Base-by-base conservation (phyloP, 1,284 basidiomycete genomes). In the Trametes hirsuta region DNA sequence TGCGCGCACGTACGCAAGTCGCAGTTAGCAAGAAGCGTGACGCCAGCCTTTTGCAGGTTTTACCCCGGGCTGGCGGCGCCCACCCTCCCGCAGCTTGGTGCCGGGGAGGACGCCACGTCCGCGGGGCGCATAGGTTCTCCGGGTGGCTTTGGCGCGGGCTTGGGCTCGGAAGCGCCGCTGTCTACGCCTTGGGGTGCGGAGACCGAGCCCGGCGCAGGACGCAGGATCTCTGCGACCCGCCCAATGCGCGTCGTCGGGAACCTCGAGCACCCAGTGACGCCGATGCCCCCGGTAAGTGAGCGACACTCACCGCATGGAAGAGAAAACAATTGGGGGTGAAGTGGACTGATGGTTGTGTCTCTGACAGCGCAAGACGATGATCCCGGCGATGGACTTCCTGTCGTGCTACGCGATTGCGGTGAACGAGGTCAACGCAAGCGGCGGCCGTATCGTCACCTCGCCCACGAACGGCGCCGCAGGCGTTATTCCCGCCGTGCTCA, bases 361-460 rank as follows among this genome's bases (percentile, higher is more conserved):
- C 36, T 14, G 35, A 25, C 67, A 93, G 90, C 83, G 92, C 58
- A 91, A 86, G 68, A 93, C 90, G 11, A 86, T 88, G 67, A 95
- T 97, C 55, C 95, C 95, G 0, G 94, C 94, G 0, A 90, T 98
- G 77, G 96, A 98, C 73, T 97, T 96, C 72, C 79, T 98, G 63
- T 93, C 90, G 2, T 95, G 93, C 68, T 96, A 96, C 75, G 94
- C 93, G 0, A 95, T 95, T 60, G 93, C 93, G 4, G 94, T 95
- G 34, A 94, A 93, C 66, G 89, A 92, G 72, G 94, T 96, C 24
- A 97, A 97, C 69, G 95, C 95, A 2, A 85, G 88, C 15, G 95
- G 95, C 0, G 94, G 95, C 0, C 83, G 96, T 15, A 96, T 98
- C 53, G 95, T 98, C 22, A 98, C 96, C 3, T 94, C 93, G 0